A percentile compares a stretch with the other conserved stretches of the same genome.
Evolutionary conservation across 2,329 filamentous ascomycete genomes (phyloP).

Genomic region (Sporothrix dimorphospora): DNA sequence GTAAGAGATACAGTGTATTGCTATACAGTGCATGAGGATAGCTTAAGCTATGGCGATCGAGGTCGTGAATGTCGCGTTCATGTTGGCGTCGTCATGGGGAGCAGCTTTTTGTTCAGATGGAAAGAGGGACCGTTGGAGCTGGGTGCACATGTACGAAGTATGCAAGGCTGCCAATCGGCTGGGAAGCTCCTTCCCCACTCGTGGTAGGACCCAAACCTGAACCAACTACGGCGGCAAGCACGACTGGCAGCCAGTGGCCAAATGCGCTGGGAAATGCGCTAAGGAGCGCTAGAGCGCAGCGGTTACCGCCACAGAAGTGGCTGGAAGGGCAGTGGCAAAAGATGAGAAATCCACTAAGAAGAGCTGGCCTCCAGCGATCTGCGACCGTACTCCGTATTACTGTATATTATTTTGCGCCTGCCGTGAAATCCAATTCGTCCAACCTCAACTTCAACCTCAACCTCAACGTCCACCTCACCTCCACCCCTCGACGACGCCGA

Average conservation of each 20-base stretch:
- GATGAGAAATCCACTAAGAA: slow-evolving; percentile 25
- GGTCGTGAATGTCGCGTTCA: not conserved
- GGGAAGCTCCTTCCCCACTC: slow-evolving; percentile 13
- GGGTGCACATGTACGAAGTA: slow-evolving; percentile 2
- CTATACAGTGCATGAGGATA: not conserved
- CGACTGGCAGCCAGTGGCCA: not conserved
- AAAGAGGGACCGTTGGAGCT: not conserved
- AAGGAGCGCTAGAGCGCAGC: not conserved
- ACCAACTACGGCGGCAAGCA: slow-evolving; percentile 4
- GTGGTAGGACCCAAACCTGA: not conserved
- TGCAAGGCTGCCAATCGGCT: slow-evolving; percentile 8
- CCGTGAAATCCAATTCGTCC: slow-evolving; percentile 1
- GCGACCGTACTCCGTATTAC: too few relatives aligned
- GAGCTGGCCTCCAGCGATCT: not conserved
- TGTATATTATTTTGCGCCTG: slow-evolving; percentile 5
- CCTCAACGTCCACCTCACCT: not conserved
- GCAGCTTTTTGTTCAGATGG: not conserved
- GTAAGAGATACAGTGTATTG: not conserved
- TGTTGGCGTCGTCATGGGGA: not conserved
- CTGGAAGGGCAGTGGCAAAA: slow-evolving; percentile 34
- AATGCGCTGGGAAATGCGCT: not conserved
- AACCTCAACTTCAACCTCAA: slow-evolving; percentile 6
- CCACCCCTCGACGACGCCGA: not conserved
- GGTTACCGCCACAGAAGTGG: slow-evolving; percentile 31
- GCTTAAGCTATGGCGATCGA: not conserved